Conservation (phyloP, 2,329 filamentous ascomycete species). For the Hypoxylon sp. region DNA sequence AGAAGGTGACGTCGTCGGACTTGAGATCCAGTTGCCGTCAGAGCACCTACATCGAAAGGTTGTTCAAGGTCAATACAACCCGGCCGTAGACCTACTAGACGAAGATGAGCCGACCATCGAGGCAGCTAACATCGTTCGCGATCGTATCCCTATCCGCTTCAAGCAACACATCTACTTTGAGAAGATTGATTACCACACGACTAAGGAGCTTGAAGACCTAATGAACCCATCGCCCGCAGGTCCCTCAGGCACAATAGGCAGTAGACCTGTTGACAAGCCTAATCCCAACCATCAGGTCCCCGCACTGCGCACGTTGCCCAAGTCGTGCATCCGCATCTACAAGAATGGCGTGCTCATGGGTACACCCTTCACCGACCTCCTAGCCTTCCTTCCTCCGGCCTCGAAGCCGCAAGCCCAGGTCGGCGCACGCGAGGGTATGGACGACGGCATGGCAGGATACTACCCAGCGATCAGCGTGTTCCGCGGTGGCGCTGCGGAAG, state of each 20-base stretch:
- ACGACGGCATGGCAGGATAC: slow-evolving; percentile 96
- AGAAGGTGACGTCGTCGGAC: slow-evolving; percentile 93
- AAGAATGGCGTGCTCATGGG: slow-evolving; percentile 92
- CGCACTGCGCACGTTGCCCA: slow-evolving; percentile 87
- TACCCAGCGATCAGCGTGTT: slow-evolving; percentile 95
- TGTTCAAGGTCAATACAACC: slow-evolving; percentile 89
- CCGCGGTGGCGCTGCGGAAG: slow-evolving; percentile 88
- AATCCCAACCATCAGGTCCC: slow-evolving; percentile 80
- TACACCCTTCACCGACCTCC: slow-evolving; percentile 87
- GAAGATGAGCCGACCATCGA: slow-evolving; percentile 70
- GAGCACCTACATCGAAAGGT: slow-evolving; percentile 89
- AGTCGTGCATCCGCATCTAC: slow-evolving; percentile 89
- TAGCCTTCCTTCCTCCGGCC: slow-evolving; percentile 92
- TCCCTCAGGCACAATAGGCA: slow-evolving; percentile 56
- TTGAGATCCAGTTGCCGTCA: slow-evolving; percentile 89
- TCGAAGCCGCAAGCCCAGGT: slow-evolving; percentile 79
- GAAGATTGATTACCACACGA: slow-evolving; percentile 88
- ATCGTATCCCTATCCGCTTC: slow-evolving; percentile 94
- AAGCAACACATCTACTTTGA: slow-evolving; percentile 96
- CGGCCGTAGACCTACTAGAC: slow-evolving; percentile 79
- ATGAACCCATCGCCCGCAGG: slow-evolving; percentile 76
- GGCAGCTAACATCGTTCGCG: slow-evolving; percentile 87
- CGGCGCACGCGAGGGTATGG: slow-evolving; percentile 86
- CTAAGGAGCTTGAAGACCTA: slow-evolving; percentile 88
- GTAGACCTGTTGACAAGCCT: slow-evolving; percentile 66